These are phyloP conservation scores for Plasmopara halstedii DNA, from an alignment of 352 stramenopile genomes.

Conservation along the genomic window DNA sequence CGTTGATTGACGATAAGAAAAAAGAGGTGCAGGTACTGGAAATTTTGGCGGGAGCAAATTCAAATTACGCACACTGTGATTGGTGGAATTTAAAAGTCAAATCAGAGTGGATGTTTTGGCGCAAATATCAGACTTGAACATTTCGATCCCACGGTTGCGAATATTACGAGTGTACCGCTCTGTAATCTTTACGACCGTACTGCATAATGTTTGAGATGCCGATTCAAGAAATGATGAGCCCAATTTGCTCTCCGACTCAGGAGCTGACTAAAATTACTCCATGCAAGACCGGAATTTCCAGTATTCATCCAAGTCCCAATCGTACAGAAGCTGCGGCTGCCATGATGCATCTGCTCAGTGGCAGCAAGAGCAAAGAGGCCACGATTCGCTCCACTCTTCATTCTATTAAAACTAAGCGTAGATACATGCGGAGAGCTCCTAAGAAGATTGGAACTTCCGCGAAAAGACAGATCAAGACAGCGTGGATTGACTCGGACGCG, in stretches of 20 bases:
- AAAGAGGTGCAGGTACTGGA: background rate
- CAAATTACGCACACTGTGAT: slow-evolving; percentile 26
- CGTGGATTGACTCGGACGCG: slow-evolving; percentile 15
- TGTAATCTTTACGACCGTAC: too few relatives aligned
- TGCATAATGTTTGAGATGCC: slow-evolving; percentile 27
- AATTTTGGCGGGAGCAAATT: slow-evolving; percentile 28
- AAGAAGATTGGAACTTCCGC: slow-evolving; percentile 39
- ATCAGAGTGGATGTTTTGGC: slow-evolving; percentile 5
- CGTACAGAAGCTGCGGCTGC: slow-evolving; percentile 64
- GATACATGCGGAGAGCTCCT: slow-evolving; percentile 49
- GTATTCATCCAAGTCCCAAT: slow-evolving; percentile 69
- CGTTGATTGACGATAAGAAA: background rate
- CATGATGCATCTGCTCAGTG: slow-evolving; percentile 71
- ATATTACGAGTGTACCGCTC: background rate
- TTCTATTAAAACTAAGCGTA: slow-evolving; percentile 39
- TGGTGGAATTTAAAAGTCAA: slow-evolving; percentile 25
- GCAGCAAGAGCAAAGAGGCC: slow-evolving; percentile 7
- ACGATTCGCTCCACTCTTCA: slow-evolving; percentile 11
- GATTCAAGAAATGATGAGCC: slow-evolving; percentile 35
- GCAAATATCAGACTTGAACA: background rate
- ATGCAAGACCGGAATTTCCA: slow-evolving; percentile 8
- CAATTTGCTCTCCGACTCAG: slow-evolving; percentile 14
- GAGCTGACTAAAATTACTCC: slow-evolving; percentile 21
- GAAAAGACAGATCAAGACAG: slow-evolving; percentile 33
- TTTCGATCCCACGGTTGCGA: background rate